Percentiles rank a stretch among this genome's conserved stretches.
These are phyloP conservation scores for Penicillium hesseltinei DNA, from an alignment of 2,329 filamentous ascomycete genomes.

Conservation along the genomic window DNA sequence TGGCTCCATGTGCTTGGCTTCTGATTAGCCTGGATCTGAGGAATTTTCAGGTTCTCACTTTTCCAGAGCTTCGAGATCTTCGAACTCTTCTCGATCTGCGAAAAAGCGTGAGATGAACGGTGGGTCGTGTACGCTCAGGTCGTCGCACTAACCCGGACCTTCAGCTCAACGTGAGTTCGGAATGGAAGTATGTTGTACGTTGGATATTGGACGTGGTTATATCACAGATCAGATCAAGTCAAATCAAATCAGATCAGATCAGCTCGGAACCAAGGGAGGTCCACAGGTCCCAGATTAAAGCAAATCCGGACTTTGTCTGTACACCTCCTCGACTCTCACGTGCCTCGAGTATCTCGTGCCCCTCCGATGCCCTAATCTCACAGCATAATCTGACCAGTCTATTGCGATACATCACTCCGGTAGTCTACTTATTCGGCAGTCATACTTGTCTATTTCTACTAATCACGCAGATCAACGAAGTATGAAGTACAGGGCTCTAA, in stretches of 20 bases:
- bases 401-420: not conserved
- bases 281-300: not conserved
- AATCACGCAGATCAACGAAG: not conserved
- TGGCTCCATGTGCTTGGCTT: conserved; percentile 1
- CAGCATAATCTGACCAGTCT: not conserved
- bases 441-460: not conserved
- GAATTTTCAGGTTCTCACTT: not conserved
- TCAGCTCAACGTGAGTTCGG: not conserved
- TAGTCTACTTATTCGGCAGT: not conserved
- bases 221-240: not conserved
- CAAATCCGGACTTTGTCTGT: not conserved
- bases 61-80: not conserved
- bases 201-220: not conserved
- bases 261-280: not conserved
- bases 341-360: not conserved
- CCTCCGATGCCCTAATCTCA: not conserved
- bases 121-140: conserved; percentile 12
- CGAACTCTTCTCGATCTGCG: not conserved
- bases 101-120: conserved; percentile 9
- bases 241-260: no score
- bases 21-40: not conserved
- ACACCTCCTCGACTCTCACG: not conserved
- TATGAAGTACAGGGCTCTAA: not conserved
- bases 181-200: not conserved
- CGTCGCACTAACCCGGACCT: conserved; percentile 1